Evolutionary conservation across 2,329 filamentous ascomycete genomes (phyloP).

Genomic region (Fusarium chaquense): DNA sequence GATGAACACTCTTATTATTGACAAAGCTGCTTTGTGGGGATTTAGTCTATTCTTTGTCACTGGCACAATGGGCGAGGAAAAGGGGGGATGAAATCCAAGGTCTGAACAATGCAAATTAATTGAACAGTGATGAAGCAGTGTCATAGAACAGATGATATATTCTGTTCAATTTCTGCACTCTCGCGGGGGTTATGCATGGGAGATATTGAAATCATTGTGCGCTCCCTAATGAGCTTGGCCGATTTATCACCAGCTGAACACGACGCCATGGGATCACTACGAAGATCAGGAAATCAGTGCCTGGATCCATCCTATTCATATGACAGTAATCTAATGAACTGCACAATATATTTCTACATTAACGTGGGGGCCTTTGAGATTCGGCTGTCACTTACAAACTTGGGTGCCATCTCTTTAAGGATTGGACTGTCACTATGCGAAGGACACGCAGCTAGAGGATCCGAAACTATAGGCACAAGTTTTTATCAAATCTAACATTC

Average conservation of each 20-base stretch:
- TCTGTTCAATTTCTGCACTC: not conserved
- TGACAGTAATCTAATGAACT: no score
- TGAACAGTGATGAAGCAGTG: not conserved
- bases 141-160: not conserved
- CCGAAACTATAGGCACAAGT: not conserved
- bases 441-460: not conserved
- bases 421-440: not conserved
- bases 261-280: not conserved
- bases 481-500: not conserved
- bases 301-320: no score
- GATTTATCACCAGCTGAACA: not conserved
- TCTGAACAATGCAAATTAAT: not conserved
- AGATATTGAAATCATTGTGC: not conserved
- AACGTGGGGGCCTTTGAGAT: not conserved
- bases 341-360: not conserved
- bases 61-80: not conserved
- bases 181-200: not conserved
- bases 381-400: not conserved
- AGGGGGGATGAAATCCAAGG: not conserved
- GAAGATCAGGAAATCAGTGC: no score
- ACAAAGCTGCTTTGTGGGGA: slow-evolving; percentile 8
- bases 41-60: slow-evolving; percentile 11
- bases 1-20: not conserved
- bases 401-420: not conserved
- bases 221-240: not conserved